phyloP scores from a whole-genome alignment of 306 rosid genomes.

The Alnus glutinosa region DNA sequence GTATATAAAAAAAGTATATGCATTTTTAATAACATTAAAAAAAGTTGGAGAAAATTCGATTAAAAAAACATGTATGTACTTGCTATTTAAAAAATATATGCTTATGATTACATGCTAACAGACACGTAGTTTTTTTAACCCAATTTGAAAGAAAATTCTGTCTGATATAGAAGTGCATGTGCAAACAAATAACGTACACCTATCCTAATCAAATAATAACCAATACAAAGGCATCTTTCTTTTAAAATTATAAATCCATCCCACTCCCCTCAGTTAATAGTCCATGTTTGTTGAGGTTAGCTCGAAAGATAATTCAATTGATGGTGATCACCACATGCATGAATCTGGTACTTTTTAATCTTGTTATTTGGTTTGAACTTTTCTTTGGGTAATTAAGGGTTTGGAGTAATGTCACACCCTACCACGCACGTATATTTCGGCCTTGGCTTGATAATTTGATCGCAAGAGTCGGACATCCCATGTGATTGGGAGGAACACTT shows the following conservation, averaged over 20 bases:
- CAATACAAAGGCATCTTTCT: background rate
- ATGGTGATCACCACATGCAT: background rate
- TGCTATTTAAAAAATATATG: no score
- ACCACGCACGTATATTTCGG: slow-evolving; percentile 4
- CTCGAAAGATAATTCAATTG: background rate
- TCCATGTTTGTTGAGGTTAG: no score
- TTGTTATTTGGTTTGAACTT: background rate
- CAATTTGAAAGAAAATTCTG: no score
- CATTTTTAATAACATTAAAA: no score
- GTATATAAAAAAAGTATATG: no score
- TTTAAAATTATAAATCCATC: background rate
- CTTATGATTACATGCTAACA: no score
- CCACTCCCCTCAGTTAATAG: background rate
- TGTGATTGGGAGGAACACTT: slow-evolving; percentile 47
- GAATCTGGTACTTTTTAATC: background rate
- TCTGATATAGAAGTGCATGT: no score
- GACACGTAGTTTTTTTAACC: no score
- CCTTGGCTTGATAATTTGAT: slow-evolving; percentile 25
- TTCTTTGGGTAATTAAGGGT: background rate
- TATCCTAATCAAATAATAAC: background rate
- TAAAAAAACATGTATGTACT: no score
- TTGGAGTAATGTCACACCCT: slow-evolving; percentile 21
- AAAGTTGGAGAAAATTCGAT: no score
- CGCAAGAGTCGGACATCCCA: slow-evolving; percentile 57
- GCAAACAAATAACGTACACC: background rate